Evolutionary conservation across 73 alveolate genomes (phyloP).

Genomic region (Tetrahymena thermophila): DNA sequence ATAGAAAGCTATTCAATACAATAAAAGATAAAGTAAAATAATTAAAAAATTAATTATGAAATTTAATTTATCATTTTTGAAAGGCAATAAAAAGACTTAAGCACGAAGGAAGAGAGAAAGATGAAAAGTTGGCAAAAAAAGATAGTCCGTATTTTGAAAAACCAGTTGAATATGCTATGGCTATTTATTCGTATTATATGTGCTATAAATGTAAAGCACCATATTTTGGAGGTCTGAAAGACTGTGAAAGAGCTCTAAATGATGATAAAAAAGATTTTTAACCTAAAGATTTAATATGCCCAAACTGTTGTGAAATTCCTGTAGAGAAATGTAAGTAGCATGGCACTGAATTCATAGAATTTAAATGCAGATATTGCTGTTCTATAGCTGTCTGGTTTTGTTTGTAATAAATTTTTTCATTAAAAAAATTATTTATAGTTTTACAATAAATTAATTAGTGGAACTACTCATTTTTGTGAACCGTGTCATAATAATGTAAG

Average conservation of each 20-base stretch:
- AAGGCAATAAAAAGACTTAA: constrained; percentile 86
- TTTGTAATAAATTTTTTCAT: constrained; percentile 41
- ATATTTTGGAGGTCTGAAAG: constrained; percentile 95
- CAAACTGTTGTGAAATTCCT: constrained; percentile 87
- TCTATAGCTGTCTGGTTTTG: constrained; percentile 95
- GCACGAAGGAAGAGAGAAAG: constrained; percentile 88
- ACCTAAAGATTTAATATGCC: constrained; percentile 92
- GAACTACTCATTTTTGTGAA: constrained; percentile 97
- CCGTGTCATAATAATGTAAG: constrained; percentile 93
- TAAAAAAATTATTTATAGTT: not conserved
- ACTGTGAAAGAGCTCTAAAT: constrained; percentile 80
- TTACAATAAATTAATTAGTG: constrained; percentile 21
- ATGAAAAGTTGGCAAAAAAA: constrained; percentile 70
- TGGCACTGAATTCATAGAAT: constrained; percentile 89
- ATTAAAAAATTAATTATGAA: not conserved
- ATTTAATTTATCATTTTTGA: constrained; percentile 56
- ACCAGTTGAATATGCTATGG: constrained; percentile 81
- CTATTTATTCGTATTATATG: constrained; percentile 81
- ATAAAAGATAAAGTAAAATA: not conserved
- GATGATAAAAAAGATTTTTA: constrained; percentile 70
- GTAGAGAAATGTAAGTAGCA: constrained; percentile 80
- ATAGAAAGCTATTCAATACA: not conserved
- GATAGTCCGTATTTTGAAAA: constrained; percentile 70
- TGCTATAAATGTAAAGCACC: constrained; percentile 94
- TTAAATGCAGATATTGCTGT: constrained; percentile 94